Evolutionary conservation across 2,329 filamentous ascomycete genomes (phyloP), one percentile per base, ranked within the genome.

Genomic region (Hortaea sp.): DNA sequence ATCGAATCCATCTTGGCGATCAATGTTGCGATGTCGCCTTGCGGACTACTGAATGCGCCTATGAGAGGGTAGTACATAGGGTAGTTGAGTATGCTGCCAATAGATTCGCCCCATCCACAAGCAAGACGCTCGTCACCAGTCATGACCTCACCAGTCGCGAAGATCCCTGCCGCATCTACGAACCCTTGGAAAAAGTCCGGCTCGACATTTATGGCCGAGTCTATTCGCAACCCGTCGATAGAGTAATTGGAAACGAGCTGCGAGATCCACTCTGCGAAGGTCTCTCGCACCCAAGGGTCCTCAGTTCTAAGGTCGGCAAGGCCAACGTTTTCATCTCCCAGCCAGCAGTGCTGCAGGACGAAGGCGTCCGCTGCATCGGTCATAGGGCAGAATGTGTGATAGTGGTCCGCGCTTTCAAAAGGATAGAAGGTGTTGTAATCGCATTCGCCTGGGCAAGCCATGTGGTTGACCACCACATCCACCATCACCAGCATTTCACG

Each of bases 401-500:
- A 85, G 55, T 80, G 81, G 29, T 70, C 70, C 12, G 68, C 49
- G 32, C 74, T 64, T 59, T 82, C 73, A 54, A 82, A 77, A 6
- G 76, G 72, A 20, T 69, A 64, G 37, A 75, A 71, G n/a, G 64
- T 56, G 48, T 64, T 67, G 57, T 79, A 81, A 59, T 80, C 71
- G 31, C 80, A 69, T 3, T 67, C 64, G 31, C 76, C 75, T 20
- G 66, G 61, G 57, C 72, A 78, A 13, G 63, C 57, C 55, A 62
- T 73, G 56, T 80, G 74, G 57, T 79, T 80, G 5, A 71, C 69
- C 2, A 80, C 76, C 1, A 80, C 65, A 50, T 81, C 78, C 3
- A 81, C 67, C 77, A 81, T 81, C 32, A 81, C 62, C 52, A 71
- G 71, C 76, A 79, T 81, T 11, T 63, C 70, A 4, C 76, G 68